Evolutionary conservation across 345 rosid species (phyloP).

Genomic region (Isatis tinctoria): DNA sequence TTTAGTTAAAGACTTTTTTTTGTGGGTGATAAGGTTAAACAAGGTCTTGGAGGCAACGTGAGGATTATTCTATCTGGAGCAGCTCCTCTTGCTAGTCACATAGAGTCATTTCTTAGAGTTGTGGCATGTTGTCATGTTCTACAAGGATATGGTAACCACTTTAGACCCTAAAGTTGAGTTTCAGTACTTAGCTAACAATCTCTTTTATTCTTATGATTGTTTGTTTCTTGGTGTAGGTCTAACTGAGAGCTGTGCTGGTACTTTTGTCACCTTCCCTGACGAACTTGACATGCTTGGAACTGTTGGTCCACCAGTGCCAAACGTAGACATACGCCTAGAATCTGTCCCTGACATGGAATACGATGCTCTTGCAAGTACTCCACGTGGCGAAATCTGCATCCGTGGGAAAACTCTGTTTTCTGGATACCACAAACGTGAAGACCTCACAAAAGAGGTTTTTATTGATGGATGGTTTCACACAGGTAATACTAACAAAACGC

Average conservation of each 20-base stretch:
- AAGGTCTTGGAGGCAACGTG: slow-evolving; percentile 80
- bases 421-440: slow-evolving; percentile 81
- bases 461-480: slow-evolving; percentile 91
- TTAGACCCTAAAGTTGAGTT: not conserved
- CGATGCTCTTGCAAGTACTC: slow-evolving; percentile 69
- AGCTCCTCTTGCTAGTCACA: slow-evolving; percentile 77
- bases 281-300: slow-evolving; percentile 72
- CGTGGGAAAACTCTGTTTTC: slow-evolving; percentile 63
- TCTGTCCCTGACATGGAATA: slow-evolving; percentile 87
- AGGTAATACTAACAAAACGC: slow-evolving; percentile 36
- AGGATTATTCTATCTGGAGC: slow-evolving; percentile 82
- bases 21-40: slow-evolving; percentile 51
- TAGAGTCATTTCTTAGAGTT: slow-evolving; percentile 79
- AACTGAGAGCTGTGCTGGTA: slow-evolving; percentile 87
- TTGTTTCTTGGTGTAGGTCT: slow-evolving; percentile 45
- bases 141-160: slow-evolving; percentile 78
- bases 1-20: not conserved
- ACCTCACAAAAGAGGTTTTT: slow-evolving; percentile 75
- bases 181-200: not conserved
- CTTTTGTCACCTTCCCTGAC: slow-evolving; percentile 77
- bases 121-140: slow-evolving; percentile 86
- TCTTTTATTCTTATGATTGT: not conserved
- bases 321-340: slow-evolving; percentile 72
- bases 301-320: slow-evolving; percentile 92
- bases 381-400: slow-evolving; percentile 78